Base-by-base conservation (phyloP, 2,329 filamentous ascomycete genomes). In the Raffaelea arxii region DNA sequence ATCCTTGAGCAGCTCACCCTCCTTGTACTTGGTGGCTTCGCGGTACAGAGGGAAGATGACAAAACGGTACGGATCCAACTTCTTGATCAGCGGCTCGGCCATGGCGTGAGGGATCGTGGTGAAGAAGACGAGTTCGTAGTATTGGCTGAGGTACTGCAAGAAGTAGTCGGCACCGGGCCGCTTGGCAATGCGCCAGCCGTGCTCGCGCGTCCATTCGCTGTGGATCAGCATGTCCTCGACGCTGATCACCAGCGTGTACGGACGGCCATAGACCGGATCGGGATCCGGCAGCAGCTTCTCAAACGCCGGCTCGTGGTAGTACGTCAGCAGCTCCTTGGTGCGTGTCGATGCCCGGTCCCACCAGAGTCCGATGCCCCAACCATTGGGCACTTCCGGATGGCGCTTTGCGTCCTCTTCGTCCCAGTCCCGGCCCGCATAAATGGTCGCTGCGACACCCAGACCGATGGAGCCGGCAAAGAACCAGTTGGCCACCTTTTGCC, bases 1-100 rank as follows among this genome's bases (percentile, higher is more conserved):
- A 62, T 98, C 92, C 87, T 98, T 98, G 67, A 98, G 78, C 59
- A 97, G 90, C 67, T 96, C 86, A 53, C 92, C 92, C 53, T 94
- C 85, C 67, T 96, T 85, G 64, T 95, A 98, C 59, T 90, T 86
- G 50, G 92, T 97, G n/a, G 91, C 92, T 66, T 98, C 92, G 46
- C 92, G 80, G 72, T 87, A 97, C 41, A 98, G 71, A 2, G 90
- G 89, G 85, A 89, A 97, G 69, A 90, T 84, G 63, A 97, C 89
- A 63, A 97, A 88, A 58, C 84, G 86, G 74, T 86, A 97, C 30
- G 91, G 92, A 61, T 98, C 92, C 50, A 98, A 73, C 67, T 98
- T 98, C 59, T 87, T 82, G 54, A 96, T 79, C 44, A 98, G 77
- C 22, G 88, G 87, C 56, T 96, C 89, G 24, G 82, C 91, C 61